Conservation (phyloP, 345 rosid species). For the Eutrema yunnanense region DNA sequence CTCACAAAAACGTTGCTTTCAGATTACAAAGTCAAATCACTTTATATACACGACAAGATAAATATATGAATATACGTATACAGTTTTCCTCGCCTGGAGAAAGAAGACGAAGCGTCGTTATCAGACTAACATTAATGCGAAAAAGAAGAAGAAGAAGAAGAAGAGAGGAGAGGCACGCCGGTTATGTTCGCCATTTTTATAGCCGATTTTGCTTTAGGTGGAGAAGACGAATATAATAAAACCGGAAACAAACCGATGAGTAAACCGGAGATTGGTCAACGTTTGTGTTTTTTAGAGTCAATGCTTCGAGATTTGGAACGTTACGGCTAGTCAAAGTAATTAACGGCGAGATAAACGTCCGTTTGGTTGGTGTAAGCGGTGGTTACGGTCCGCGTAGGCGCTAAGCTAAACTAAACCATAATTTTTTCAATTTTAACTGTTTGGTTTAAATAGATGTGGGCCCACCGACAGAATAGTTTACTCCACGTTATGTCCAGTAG, state of each 20-base stretch:
- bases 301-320: constrained; percentile 7
- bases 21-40: constrained; percentile 34
- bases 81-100: constrained; percentile 1
- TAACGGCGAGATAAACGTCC: constrained; percentile 20
- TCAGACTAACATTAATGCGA: constrained; percentile 21
- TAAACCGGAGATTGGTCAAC: constrained; percentile 9
- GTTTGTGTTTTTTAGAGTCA: background rate
- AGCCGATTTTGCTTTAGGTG: background rate
- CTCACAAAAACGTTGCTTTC: constrained; percentile 24
- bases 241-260: background rate
- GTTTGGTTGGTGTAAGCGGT: constrained; percentile 24
- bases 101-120: constrained; percentile 31
- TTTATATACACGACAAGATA: constrained; percentile 1
- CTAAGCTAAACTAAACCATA: constrained; percentile 18
- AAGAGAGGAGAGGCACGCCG: background rate
- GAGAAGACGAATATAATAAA: background rate
- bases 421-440: background rate
- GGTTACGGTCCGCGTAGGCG: constrained; percentile 28
- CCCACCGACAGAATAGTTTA: constrained; percentile 29
- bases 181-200: constrained; percentile 10
- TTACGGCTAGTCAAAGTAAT: constrained; percentile 14
- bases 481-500: background rate
- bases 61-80: background rate
- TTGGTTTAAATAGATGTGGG: constrained; percentile 2
- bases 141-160: constrained; percentile 3